Base-by-base conservation (phyloP, 2,329 filamentous ascomycete genomes). In the Penicillium occitanis region DNA sequence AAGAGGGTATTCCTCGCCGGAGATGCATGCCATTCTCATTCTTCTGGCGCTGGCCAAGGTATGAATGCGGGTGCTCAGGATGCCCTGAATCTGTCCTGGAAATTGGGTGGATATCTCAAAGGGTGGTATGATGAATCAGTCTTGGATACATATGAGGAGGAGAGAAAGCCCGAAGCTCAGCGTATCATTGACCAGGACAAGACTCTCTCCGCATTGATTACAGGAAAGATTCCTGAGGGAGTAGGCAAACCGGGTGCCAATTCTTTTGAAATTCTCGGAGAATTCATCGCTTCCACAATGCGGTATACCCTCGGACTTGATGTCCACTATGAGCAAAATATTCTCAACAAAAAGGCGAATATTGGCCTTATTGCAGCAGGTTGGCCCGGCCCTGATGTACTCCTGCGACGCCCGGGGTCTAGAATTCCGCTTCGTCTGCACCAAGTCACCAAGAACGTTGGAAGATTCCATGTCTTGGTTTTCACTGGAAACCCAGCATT, bases 121-220 rank as follows among this genome's bases (percentile, higher is more conserved):
- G 50, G 50, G 14, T 53, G 50, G 50, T 53, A 53, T n/a, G 50
- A 53, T 33, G 50, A 53, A 11, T 53, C 50, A 5, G 11, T 62
- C 44, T 37, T 62, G n/a, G 60, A 62, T 22, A 62, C 60, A 28
- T 62, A 62, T n/a, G 44, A 62, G 28, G n/a, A 37, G 10, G 60
- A 62, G 48, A 50, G 60, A 40, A 46, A 19, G 10, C 60, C 44
- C 2, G 44, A 61, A 17, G 58, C 58, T 7, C 40, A 44, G 22
- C 40, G 44, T 19, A 42, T 61, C 44, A 61, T 61, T 44, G 44
- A 61, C 17, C 44, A 61, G 10, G 58, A 61, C 40, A 44, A 61
- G 44, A 44, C 40, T 35, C 40, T 61, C 22, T 46, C 37, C 17
- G 44, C 44, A 46, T 22, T 61, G 10, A 61, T 61, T 33, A 61